Evolutionary conservation across 208 protist species (phyloP).

Genomic region (Crithidia fasciculata): DNA sequence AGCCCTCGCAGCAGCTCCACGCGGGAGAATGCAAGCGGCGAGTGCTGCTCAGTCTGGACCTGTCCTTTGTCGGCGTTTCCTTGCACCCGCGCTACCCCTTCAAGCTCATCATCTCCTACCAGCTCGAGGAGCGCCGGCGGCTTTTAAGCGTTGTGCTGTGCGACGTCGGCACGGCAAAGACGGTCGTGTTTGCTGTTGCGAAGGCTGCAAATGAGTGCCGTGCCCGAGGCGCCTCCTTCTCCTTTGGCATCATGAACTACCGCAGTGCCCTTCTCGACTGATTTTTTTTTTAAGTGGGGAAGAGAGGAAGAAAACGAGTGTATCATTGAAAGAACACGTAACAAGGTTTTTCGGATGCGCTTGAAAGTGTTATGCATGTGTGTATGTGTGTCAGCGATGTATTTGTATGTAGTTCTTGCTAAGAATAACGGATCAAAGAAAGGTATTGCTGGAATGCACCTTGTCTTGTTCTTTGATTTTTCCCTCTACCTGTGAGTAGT

Average conservation of each 20-base stretch:
- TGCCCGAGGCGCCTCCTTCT: constrained; percentile 38
- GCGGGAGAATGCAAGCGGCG: constrained; percentile 29
- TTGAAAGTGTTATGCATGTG: too few species aligned
- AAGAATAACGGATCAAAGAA: too few species aligned
- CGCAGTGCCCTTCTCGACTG: constrained; percentile 28
- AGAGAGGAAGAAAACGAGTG: neutral
- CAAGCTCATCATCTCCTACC: constrained; percentile 48
- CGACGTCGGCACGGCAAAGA: constrained; percentile 20
- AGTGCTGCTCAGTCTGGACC: constrained; percentile 49
- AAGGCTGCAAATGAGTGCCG: constrained; percentile 36
- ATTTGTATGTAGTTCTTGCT: too few species aligned
- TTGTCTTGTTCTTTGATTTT: too few species aligned
- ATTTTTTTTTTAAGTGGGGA: too few species aligned
- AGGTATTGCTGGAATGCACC: too few species aligned
- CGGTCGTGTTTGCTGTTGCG: constrained; percentile 34
- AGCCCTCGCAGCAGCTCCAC: constrained; percentile 8
- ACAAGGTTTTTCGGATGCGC: too few species aligned
- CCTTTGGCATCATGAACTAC: constrained; percentile 39
- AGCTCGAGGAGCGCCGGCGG: constrained; percentile 22
- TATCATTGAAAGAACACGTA: too few species aligned
- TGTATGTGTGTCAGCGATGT: too few species aligned
- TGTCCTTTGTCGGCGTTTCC: constrained; percentile 40
- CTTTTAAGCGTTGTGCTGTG: constrained; percentile 49
- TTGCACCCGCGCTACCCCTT: constrained; percentile 33
- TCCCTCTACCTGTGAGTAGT: too few species aligned